Evolutionary conservation across 78 protist genomes (phyloP), one percentile per base, ranked within the genome.

Genomic region (Dictyostelium capitatum): DNA sequence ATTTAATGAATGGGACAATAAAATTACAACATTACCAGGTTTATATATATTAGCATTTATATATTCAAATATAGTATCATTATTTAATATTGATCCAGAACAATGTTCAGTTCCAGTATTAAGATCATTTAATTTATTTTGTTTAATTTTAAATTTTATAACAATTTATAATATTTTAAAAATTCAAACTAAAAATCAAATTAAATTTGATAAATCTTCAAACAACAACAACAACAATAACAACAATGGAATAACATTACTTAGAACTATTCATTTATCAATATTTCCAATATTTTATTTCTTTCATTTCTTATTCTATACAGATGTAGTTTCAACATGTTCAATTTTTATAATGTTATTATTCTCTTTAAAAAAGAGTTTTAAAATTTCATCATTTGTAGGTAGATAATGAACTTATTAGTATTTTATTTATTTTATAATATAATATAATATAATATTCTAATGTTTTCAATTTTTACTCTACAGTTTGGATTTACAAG

Each of bases 1-100:
- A 28, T 79, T 79, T 20, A 47, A 64, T 8, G 59, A 69, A 69
- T 87, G 92, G 92, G 92, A 87, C 51, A 64, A 78, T 37, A 87
- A 79, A 32, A 79, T 87, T 1, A 87, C 92, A 3, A 87, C 92
- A 19, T 46, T 87, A 67, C 92, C 92, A 67, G 92, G 92, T 10
- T 75, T 87, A 28, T 87, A 87, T 79, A 62, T 87, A 11, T 70
- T 70, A 10, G 78, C 74, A 25, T 72, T 28, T 11, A 11, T 69
- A 1, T 82, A 51, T 25, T 23, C 23, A 48, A 19, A 82, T 53
- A 3, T 48, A 28, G 50, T 69, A 53, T 82, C 56, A n/a, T 3
- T 28, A 19, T 37, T 69, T 69, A 15, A 32, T 69, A 69, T 69
- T 15, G 47, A 32, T 69, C 6, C 43, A 32, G 28, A 62, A 62